Evolutionary conservation across 2,329 filamentous ascomycete species (phyloP).

Genomic region (Cadophora malorum): DNA sequence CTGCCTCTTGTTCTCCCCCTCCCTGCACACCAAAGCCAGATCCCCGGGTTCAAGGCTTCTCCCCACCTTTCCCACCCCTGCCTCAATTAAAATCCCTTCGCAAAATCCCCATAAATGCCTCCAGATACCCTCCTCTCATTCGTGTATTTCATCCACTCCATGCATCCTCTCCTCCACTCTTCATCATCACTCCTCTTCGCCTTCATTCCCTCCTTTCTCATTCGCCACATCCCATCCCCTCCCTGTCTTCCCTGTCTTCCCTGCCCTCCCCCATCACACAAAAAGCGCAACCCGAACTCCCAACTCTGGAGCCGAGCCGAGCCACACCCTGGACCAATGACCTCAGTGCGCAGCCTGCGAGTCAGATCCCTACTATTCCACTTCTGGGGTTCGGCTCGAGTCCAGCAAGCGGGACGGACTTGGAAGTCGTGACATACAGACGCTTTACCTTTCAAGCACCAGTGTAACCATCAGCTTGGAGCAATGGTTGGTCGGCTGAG

Average conservation of each 20-base stretch:
- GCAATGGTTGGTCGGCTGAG: conserved; percentile 1
- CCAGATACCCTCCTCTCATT: neutral
- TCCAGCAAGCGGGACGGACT: neutral
- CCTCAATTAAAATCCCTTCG: neutral
- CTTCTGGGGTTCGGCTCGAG: conserved; percentile 4
- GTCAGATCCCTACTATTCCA: conserved; percentile 3
- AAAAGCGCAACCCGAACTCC: neutral
- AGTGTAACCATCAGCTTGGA: neutral
- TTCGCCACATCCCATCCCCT: neutral
- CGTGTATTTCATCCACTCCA: neutral
- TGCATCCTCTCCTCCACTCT: neutral
- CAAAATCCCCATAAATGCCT: neutral
- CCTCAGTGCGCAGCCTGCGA: conserved; percentile 6
- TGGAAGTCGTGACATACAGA: too few relatives aligned
- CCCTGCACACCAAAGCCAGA: neutral
- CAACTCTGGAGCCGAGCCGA: conserved; percentile 2
- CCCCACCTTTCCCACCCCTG: conserved; percentile 12
- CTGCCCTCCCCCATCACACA: too few relatives aligned
- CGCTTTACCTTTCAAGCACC: too few relatives aligned
- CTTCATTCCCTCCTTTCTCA: neutral
- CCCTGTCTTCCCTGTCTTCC: too few relatives aligned
- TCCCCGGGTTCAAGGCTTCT: neutral
- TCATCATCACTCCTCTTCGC: neutral
- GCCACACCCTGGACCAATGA: conserved; percentile 16
- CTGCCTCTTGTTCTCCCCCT: neutral